phyloP scores from a whole-genome alignment of 176 grass and related monocot genomes.

The Lolium rigidum region DNA sequence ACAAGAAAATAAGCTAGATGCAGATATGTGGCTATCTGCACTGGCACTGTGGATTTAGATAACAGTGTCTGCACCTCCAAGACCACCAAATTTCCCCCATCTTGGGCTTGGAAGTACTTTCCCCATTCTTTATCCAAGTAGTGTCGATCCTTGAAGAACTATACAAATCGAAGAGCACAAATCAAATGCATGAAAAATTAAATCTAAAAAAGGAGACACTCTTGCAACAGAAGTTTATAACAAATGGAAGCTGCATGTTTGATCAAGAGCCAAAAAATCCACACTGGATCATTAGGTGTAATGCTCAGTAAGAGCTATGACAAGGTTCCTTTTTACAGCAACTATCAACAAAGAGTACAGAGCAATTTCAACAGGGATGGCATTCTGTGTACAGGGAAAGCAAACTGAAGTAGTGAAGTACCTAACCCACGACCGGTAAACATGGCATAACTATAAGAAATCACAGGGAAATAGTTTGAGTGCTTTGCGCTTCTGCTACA shows the following conservation, averaged over 20 bases:
- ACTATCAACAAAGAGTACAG: not conserved
- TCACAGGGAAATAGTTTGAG: no score
- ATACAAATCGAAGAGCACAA: conserved; percentile 19
- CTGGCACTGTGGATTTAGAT: not conserved
- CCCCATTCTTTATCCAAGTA: conserved; percentile 99
- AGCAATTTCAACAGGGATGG: not conserved
- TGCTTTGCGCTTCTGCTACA: not conserved
- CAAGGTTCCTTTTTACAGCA: not conserved
- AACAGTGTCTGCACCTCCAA: conserved; percentile 61
- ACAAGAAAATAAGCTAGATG: conserved; percentile 3
- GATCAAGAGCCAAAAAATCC: not conserved
- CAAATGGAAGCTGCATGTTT: not conserved
- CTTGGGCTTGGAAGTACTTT: conserved; percentile 57
- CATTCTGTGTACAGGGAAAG: not conserved
- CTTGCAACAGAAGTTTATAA: conserved; percentile 6
- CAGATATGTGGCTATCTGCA: not conserved
- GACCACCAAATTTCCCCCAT: conserved; percentile 55
- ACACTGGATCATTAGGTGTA: not conserved
- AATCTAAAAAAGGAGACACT: not conserved
- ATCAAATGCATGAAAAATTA: conserved; percentile 5
- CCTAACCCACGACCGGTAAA: not conserved
- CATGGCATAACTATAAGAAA: not conserved
- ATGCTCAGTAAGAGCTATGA: not conserved
- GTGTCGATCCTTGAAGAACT: conserved; percentile 99
- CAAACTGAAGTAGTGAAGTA: not conserved